These are phyloP conservation scores for Centaurea solstitialis DNA, from an alignment of 129 eudicot species.

Conservation along the genomic window DNA sequence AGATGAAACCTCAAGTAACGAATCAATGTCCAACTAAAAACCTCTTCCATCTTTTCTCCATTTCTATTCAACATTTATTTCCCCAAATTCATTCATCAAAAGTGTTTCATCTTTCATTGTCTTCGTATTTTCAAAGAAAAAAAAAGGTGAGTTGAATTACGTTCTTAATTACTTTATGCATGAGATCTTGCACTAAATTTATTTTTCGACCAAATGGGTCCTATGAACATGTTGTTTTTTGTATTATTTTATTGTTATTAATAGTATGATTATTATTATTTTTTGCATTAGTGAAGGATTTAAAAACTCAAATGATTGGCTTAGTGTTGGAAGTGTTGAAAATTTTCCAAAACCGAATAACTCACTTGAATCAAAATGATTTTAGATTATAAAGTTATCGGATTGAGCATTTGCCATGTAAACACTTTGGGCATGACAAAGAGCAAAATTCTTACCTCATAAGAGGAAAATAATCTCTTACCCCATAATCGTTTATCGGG, in stretches of 20 bases:
- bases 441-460: no score
- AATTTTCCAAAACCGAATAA: background rate
- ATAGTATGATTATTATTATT: background rate
- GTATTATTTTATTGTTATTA: background rate
- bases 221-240: background rate
- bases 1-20: conserved; percentile 25
- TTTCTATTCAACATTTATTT: conserved; percentile 5
- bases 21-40: conserved; percentile 29
- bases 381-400: background rate
- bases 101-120: background rate
- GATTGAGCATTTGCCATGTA: no score
- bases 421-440: no score
- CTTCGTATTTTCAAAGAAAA: background rate
- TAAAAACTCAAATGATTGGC: background rate
- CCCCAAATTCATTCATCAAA: background rate
- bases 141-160: conserved; percentile 2
- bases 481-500: no score
- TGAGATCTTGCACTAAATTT: background rate
- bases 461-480: no score
- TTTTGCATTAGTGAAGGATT: background rate
- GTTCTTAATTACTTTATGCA: background rate
- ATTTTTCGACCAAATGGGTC: background rate
- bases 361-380: background rate
- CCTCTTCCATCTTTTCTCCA: background rate
- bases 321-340: background rate